These are phyloP conservation scores for Tricholoma furcatifolium DNA, from an alignment of 768 basidiomycete species.

Conservation along the genomic window DNA sequence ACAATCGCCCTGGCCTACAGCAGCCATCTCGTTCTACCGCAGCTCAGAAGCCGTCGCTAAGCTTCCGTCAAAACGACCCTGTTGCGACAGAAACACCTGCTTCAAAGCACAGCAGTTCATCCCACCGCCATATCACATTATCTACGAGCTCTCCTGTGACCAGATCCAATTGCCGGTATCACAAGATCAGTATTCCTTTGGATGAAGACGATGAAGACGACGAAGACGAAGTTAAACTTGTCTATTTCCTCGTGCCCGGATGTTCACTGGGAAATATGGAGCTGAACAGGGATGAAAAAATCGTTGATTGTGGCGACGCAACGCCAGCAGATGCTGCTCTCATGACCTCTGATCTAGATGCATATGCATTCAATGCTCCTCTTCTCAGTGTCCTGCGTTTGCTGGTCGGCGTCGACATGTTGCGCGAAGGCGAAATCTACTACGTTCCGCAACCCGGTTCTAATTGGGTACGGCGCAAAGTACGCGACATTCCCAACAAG, in stretches of 20 bases:
- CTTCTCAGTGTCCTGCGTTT: conserved; percentile 57
- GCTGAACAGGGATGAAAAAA: conserved; percentile 59
- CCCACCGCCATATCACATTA: conserved; percentile 16
- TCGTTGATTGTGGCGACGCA: conserved; percentile 60
- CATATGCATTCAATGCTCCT: conserved; percentile 48
- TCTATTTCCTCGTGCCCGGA: conserved; percentile 68
- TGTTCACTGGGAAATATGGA: conserved; percentile 59
- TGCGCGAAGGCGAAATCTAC: conserved; percentile 64
- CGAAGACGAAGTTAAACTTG: conserved; percentile 48
- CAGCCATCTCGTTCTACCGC: conserved; percentile 22
- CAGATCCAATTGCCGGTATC: conserved; percentile 70
- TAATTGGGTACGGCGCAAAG: conserved; percentile 28
- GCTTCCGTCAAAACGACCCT: conserved; percentile 9
- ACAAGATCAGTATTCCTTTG: conserved; percentile 60
- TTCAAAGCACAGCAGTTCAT: conserved; percentile 18
- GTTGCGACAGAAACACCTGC: conserved; percentile 13
- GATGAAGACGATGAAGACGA: conserved; percentile 11
- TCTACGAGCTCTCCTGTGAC: conserved; percentile 50
- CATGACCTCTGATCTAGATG: conserved; percentile 49
- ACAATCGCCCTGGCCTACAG: conserved; percentile 29
- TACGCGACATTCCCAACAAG: background rate
- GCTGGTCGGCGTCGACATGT: conserved; percentile 62
- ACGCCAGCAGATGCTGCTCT: conserved; percentile 46
- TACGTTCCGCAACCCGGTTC: conserved; percentile 57
- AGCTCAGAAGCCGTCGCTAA: conserved; percentile 14